Percentiles rank a stretch among this genome's conserved stretches.
These are phyloP conservation scores for Fusarium albosuccineum DNA, from an alignment of 2,329 filamentous ascomycete genomes.

Conservation along the genomic window DNA sequence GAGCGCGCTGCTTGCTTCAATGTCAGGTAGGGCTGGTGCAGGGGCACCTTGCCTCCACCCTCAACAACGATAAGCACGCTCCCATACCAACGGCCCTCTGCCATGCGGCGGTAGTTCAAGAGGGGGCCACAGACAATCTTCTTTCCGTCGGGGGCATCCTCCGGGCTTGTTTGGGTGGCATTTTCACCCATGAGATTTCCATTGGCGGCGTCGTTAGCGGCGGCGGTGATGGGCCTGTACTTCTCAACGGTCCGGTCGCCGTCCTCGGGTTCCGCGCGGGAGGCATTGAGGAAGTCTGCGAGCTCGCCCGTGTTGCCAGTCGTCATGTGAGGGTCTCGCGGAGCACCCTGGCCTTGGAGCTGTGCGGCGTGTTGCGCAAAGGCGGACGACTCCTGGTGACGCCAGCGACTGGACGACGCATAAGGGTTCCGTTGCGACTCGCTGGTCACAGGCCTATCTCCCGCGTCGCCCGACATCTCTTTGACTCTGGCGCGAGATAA, in stretches of 20 bases:
- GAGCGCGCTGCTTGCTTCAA: constrained; percentile 60
- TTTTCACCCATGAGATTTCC: constrained; percentile 17
- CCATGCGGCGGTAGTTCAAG: constrained; percentile 83
- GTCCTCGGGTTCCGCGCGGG: constrained; percentile 61
- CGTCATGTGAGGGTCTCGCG: constrained; percentile 50
- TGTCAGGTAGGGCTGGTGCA: constrained; percentile 69
- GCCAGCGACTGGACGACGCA: constrained; percentile 70
- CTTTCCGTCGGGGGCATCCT: constrained; percentile 58
- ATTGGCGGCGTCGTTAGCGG: constrained; percentile 46
- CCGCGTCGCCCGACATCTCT: constrained; percentile 42
- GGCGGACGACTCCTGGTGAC: constrained; percentile 72
- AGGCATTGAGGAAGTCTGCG: constrained; percentile 67
- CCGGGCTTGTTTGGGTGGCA: constrained; percentile 41
- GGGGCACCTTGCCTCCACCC: constrained; percentile 73
- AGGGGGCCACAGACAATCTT: constrained; percentile 80
- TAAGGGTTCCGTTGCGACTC: constrained; percentile 63
- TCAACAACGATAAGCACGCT: constrained; percentile 87
- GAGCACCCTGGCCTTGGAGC: constrained; percentile 40
- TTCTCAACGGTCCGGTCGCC: constrained; percentile 51
- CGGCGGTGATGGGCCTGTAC: constrained; percentile 65
- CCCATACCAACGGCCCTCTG: constrained; percentile 81
- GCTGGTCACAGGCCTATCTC: constrained; percentile 42
- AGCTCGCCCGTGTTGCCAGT: constrained; percentile 63
- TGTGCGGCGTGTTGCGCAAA: constrained; percentile 64
- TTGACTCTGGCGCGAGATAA: constrained; percentile 1